These are phyloP conservation scores for Domatiomyces globalis DNA, from an alignment of 2,329 filamentous ascomycete species.

Conservation along the genomic window DNA sequence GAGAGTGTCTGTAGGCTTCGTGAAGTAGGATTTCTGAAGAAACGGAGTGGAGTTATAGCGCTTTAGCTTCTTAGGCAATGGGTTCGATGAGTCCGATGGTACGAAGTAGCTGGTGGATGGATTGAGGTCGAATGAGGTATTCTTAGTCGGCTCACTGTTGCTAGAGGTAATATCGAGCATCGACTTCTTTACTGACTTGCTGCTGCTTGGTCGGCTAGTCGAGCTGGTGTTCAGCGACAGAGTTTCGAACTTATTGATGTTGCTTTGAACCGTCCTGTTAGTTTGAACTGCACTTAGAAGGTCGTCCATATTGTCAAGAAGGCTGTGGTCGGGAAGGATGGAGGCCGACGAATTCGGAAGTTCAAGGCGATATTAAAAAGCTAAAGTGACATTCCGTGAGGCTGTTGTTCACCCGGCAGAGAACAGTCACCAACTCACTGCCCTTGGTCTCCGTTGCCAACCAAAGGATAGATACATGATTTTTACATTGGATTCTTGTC, in stretches of 20 bases:
- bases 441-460: too few species aligned
- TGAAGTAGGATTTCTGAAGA: constrained; percentile 15
- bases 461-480: too few species aligned
- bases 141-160: constrained; percentile 3
- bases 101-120: constrained; percentile 21
- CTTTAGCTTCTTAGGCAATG: constrained; percentile 6
- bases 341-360: not conserved
- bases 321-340: not conserved
- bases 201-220: constrained; percentile 1
- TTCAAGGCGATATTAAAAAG: not conserved
- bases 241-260: constrained; percentile 26
- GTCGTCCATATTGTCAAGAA: constrained; percentile 36
- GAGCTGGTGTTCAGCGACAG: constrained; percentile 16
- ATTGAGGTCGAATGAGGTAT: constrained; percentile 6
- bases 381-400: not conserved
- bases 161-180: constrained; percentile 9
- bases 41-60: constrained; percentile 14
- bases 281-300: constrained; percentile 39
- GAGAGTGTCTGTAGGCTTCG: constrained; percentile 7
- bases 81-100: constrained; percentile 15
- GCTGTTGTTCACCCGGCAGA: too few species aligned
- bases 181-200: constrained; percentile 10
- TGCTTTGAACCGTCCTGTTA: constrained; percentile 38
- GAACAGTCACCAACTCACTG: too few species aligned
- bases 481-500: too few species aligned